Conservation (phyloP, 768 basidiomycete species). For the Auricularia sp. region DNA sequence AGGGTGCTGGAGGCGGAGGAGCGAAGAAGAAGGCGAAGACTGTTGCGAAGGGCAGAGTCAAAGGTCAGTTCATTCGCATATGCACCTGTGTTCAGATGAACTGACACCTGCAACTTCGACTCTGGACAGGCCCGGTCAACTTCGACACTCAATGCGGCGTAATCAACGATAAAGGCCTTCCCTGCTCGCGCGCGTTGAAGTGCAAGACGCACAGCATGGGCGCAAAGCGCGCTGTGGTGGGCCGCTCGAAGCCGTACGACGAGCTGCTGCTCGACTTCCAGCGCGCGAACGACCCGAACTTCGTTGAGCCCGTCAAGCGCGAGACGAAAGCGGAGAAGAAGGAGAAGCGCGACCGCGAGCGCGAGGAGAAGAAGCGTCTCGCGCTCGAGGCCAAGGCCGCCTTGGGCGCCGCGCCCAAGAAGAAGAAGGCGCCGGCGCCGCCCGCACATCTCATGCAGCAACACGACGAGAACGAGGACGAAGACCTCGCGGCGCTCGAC, state of each 20-base stretch:
- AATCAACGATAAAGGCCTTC: conserved; percentile 88
- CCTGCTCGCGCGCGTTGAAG: conserved; percentile 89
- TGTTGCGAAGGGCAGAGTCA: conserved; percentile 66
- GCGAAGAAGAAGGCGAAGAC: conserved; percentile 72
- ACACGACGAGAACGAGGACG: conserved; percentile 34
- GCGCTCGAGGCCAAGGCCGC: conserved; percentile 57
- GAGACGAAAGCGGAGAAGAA: conserved; percentile 84
- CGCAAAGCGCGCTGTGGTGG: conserved; percentile 84
- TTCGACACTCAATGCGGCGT: conserved; percentile 92
- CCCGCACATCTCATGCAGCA: conserved; percentile 27
- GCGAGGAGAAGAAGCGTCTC: conserved; percentile 67
- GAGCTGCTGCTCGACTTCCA: conserved; percentile 88
- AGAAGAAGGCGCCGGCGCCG: conserved; percentile 47
- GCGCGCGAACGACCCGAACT: conserved; percentile 77
- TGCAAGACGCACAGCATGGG: conserved; percentile 99
- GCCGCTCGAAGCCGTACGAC: conserved; percentile 77
- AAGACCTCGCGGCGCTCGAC: conserved; percentile 71
- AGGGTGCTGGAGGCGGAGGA: conserved; percentile 33
- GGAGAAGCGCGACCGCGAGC: conserved; percentile 72
- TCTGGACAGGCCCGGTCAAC: conserved; percentile 56
- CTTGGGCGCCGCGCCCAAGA: conserved; percentile 35
- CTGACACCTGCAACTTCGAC: neutral
- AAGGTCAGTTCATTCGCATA: conserved; percentile 40
- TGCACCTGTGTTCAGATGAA: neutral
- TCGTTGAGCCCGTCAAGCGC: conserved; percentile 76